Percentiles rank a stretch among this genome's conserved stretches.
phyloP scores from a whole-genome alignment of 495 filamentous ascomycete genomes.

The Penicillium desertorum region DNA sequence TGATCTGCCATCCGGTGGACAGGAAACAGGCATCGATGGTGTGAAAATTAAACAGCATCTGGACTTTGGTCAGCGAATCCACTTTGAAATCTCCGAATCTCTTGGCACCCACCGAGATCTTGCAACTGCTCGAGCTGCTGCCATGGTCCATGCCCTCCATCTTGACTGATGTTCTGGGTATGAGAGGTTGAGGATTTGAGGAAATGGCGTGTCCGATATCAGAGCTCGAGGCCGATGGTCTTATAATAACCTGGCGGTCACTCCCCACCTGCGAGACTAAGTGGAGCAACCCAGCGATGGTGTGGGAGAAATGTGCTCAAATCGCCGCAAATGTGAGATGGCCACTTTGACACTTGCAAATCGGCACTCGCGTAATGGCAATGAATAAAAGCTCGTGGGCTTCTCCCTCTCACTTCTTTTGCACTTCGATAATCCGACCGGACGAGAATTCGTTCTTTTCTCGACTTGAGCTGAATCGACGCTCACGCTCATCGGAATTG shows the following conservation, averaged over 20 bases:
- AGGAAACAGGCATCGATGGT: conserved; percentile 67
- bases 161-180: not conserved
- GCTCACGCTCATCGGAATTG: not conserved
- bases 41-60: conserved; percentile 76
- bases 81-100: not conserved
- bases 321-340: conserved; percentile 14
- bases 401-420: not conserved
- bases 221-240: not conserved
- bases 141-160: conserved; percentile 21
- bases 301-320: conserved; percentile 26
- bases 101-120: conserved; percentile 29
- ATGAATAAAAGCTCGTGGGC: not conserved
- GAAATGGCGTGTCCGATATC: not conserved
- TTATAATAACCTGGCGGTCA: conserved; percentile 14
- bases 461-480: not conserved
- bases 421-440: not conserved
- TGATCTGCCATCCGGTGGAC: conserved; percentile 59
- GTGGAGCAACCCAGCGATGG: conserved; percentile 16
- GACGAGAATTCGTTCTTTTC: not conserved
- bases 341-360: not conserved
- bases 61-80: conserved; percentile 5
- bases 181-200: not conserved
- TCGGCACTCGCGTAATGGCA: not conserved
- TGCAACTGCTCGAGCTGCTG: conserved; percentile 24
- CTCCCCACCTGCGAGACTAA: conserved; percentile 3